Conservation (phyloP, 345 rosid species). For the Gynandropsis gynandra region DNA sequence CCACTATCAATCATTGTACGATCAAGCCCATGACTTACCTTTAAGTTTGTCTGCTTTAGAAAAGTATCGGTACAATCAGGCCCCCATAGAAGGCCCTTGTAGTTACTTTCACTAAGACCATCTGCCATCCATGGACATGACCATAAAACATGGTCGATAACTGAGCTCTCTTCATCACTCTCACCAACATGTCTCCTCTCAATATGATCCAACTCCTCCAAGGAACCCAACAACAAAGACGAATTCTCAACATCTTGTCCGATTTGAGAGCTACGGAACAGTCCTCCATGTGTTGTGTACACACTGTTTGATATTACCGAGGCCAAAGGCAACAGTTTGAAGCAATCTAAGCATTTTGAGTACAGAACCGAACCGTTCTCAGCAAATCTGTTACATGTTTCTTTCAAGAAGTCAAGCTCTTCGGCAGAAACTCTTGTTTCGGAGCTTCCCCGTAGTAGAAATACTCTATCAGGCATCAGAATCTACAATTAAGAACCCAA, state of each 20-base stretch:
- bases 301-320: slow-evolving; percentile 28
- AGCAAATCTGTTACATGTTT: slow-evolving; percentile 32
- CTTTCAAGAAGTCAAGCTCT: slow-evolving; percentile 32
- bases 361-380: slow-evolving; percentile 28
- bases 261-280: slow-evolving; percentile 28
- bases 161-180: slow-evolving; percentile 24
- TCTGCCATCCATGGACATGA: slow-evolving; percentile 38
- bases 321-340: slow-evolving; percentile 34
- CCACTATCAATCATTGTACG: too few relatives aligned
- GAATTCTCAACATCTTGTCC: slow-evolving; percentile 19
- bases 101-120: slow-evolving; percentile 30
- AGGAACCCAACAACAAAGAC: slow-evolving; percentile 30
- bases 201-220: slow-evolving; percentile 32
- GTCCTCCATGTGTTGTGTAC: slow-evolving; percentile 44
- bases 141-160: slow-evolving; percentile 36
- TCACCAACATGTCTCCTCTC: slow-evolving; percentile 33
- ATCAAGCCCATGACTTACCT: slow-evolving; percentile 18
- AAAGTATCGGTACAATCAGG: slow-evolving; percentile 37
- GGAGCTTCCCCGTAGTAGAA: slow-evolving; percentile 40
- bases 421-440: slow-evolving; percentile 34
- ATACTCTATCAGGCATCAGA: slow-evolving; percentile 35
- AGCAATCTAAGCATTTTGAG: slow-evolving; percentile 31
- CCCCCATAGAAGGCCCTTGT: slow-evolving; percentile 41
- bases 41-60: slow-evolving; percentile 31
- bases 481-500: slow-evolving; percentile 22